A percentile compares a stretch with the other conserved stretches of the same genome.
Conservation (phyloP, 352 stramenopile genomes). For the Phytophthora ramorum region DNA sequence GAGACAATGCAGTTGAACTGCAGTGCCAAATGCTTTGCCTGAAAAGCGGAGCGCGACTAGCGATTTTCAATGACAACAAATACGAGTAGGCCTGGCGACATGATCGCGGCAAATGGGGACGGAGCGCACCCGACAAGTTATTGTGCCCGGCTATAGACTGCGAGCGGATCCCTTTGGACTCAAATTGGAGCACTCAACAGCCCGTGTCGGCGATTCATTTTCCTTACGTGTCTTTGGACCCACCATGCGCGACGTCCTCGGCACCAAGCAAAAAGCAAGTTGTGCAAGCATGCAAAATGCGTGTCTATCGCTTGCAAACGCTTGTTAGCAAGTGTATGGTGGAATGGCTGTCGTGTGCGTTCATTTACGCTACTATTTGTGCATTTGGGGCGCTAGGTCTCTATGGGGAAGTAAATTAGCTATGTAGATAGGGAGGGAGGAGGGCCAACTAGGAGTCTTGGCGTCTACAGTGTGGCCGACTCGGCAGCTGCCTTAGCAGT, state of each 20-base stretch:
- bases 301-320: constrained; percentile 13
- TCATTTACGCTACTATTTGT: constrained; percentile 11
- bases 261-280: constrained; percentile 5
- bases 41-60: background rate
- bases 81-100: too few species aligned
- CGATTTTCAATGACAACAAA: background rate
- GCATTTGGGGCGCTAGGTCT: constrained; percentile 4
- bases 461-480: constrained; percentile 9
- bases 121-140: background rate
- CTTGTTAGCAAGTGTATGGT: background rate
- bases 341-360: constrained; percentile 9
- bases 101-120: too few species aligned
- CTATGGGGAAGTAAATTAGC: constrained; percentile 19
- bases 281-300: constrained; percentile 10
- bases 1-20: too few species aligned
- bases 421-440: constrained; percentile 1
- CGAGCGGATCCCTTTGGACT: too few species aligned
- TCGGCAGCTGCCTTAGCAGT: constrained; percentile 1
- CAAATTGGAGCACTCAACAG: constrained; percentile 14
- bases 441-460: background rate
- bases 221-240: constrained; percentile 8
- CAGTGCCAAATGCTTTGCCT: too few species aligned
- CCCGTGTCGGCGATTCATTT: constrained; percentile 13
- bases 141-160: background rate
- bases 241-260: background rate